Conservation (phyloP, 257 asterid species). For the Echites panduratus region DNA sequence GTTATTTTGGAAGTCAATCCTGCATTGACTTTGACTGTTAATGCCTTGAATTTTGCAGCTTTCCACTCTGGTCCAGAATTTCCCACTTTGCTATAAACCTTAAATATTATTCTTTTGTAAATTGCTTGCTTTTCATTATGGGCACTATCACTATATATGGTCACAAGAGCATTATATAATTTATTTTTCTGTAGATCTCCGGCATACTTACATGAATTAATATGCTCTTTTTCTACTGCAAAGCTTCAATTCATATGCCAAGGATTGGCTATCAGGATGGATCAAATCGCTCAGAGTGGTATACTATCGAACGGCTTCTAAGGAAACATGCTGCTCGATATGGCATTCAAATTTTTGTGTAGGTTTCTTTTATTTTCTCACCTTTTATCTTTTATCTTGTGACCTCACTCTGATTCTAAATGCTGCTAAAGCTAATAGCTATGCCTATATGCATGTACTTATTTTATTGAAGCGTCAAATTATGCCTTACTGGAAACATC, state of each 20-base stretch:
- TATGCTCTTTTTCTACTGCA: constrained; percentile 8
- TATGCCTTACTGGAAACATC: not conserved
- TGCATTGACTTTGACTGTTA: too few species aligned
- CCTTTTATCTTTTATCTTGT: not conserved
- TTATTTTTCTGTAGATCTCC: not conserved
- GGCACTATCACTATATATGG: not conserved
- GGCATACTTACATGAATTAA: not conserved
- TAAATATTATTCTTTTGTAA: too few species aligned
- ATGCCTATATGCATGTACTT: not conserved
- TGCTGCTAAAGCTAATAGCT: not conserved
- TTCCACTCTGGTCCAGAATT: too few species aligned
- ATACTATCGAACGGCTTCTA: constrained; percentile 79
- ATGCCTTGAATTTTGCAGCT: too few species aligned
- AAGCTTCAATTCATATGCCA: constrained; percentile 95
- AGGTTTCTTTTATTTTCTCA: constrained; percentile 35
- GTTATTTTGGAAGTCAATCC: too few species aligned
- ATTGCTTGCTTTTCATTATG: too few species aligned
- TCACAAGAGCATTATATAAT: not conserved
- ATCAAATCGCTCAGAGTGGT: constrained; percentile 87
- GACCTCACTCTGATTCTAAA: not conserved
- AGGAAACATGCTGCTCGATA: constrained; percentile 70
- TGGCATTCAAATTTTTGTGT: constrained; percentile 63
- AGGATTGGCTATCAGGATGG: constrained; percentile 73
- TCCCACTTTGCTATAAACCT: too few species aligned
- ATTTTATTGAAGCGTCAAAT: not conserved